A percentile compares a stretch with the other conserved stretches of the same genome.
Evolutionary conservation across 202 grass and related monocot species (phyloP).

Genomic region (Dendrocalamus latiflorus): DNA sequence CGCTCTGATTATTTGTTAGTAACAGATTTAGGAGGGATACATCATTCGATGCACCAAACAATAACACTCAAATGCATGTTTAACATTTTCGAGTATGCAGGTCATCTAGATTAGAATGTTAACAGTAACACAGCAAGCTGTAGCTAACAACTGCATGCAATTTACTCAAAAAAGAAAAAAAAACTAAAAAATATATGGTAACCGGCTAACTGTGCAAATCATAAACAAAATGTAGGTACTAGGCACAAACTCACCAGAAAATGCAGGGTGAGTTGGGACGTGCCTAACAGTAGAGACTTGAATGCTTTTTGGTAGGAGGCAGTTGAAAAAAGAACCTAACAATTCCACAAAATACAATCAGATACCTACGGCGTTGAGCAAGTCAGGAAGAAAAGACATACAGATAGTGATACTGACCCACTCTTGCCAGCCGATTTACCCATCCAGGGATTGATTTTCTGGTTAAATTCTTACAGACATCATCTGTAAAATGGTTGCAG

Average conservation of each 20-base stretch:
- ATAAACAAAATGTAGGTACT: neutral
- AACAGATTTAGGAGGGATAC: neutral
- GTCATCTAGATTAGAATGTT: constrained; percentile 7
- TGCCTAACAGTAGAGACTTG: constrained; percentile 64
- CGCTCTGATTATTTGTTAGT: too few species aligned
- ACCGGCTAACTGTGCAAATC: neutral
- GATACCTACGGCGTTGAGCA: neutral
- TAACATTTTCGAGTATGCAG: neutral
- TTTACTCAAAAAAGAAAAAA: neutral
- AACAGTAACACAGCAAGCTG: neutral
- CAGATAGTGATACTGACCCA: constrained; percentile 48
- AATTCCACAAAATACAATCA: constrained; percentile 12
- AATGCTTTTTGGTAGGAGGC: constrained; percentile 74
- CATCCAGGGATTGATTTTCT: constrained; percentile 62
- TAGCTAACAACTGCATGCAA: neutral
- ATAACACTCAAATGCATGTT: neutral
- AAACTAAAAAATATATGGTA: neutral
- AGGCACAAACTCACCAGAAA: constrained; percentile 55
- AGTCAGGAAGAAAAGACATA: neutral
- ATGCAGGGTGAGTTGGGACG: constrained; percentile 45
- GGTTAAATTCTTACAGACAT: constrained; percentile 59
- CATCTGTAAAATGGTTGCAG: constrained; percentile 94
- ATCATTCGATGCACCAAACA: neutral
- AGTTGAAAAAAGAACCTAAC: constrained; percentile 73
- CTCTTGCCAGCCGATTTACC: constrained; percentile 89